These are phyloP conservation scores for Septoria linicola DNA, from an alignment of 2,329 filamentous ascomycete genomes.

Conservation along the genomic window DNA sequence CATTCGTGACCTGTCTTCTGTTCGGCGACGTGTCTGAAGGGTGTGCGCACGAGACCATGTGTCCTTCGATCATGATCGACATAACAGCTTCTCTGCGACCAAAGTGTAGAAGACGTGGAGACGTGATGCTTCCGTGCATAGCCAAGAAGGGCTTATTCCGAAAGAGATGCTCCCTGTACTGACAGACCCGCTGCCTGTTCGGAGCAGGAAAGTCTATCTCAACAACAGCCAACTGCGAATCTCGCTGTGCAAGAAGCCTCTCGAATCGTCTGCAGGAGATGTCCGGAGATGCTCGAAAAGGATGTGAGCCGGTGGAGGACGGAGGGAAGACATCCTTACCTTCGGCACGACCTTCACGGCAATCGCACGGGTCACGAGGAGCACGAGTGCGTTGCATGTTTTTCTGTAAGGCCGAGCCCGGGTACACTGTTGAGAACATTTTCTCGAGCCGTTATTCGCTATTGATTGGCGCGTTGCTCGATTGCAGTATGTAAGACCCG, in stretches of 20 bases:
- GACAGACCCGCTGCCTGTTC: neutral
- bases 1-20: too few species aligned
- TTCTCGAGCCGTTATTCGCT: neutral
- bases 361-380: neutral
- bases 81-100: too few species aligned
- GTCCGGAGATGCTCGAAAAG: neutral
- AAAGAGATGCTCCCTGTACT: neutral
- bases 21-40: too few species aligned
- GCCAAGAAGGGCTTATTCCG: neutral
- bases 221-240: neutral
- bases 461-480: neutral
- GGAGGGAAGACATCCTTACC: neutral
- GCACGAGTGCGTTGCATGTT: too few species aligned
- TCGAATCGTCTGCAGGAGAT: neutral
- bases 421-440: neutral
- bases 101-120: too few species aligned
- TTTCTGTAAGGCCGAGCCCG: neutral
- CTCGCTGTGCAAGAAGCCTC: neutral
- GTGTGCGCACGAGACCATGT: too few species aligned
- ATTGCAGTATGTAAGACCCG: slow-evolving; percentile 6
- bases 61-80: too few species aligned
- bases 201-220: neutral
- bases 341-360: neutral
- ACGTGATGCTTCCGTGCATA: too few species aligned
- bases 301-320: neutral